A percentile compares a stretch with the other conserved stretches of the same genome.
These are phyloP conservation scores for Aureobasidium sp. DNA, from an alignment of 2,329 filamentous ascomycete genomes.

Conservation along the genomic window DNA sequence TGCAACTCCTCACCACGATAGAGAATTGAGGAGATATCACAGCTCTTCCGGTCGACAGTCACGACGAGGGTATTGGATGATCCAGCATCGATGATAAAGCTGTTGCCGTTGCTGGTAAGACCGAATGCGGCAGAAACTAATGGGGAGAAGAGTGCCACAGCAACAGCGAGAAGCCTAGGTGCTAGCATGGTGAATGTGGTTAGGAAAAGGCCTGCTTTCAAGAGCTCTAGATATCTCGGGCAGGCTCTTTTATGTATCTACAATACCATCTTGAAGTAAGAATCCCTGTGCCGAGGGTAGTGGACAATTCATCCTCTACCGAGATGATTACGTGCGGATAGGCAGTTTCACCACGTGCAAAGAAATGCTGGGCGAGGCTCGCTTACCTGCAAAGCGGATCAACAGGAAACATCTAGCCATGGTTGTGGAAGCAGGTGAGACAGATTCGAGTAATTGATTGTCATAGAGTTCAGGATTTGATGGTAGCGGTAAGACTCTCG, in stretches of 20 bases:
- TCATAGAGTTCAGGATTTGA: neutral
- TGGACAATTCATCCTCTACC: too few species aligned
- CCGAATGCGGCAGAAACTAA: slow-evolving; percentile 26
- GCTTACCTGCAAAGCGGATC: neutral
- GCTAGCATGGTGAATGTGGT: neutral
- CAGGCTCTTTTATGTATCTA: neutral
- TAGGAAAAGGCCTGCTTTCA: neutral
- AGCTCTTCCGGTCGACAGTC: slow-evolving; percentile 38
- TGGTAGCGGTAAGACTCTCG: neutral
- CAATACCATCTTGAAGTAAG: neutral
- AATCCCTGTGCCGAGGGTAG: neutral
- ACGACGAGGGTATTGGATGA: slow-evolving; percentile 26
- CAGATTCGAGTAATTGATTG: neutral
- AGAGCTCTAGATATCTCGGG: neutral
- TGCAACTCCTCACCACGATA: slow-evolving; percentile 53
- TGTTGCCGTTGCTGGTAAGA: slow-evolving; percentile 23
- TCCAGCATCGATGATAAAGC: slow-evolving; percentile 28
- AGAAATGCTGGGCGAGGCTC: neutral
- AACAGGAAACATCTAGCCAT: neutral
- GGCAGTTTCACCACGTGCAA: neutral
- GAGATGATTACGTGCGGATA: neutral
- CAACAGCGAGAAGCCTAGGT: neutral
- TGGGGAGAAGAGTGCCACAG: neutral
- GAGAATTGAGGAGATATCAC: slow-evolving; percentile 56
- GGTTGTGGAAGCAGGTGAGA: neutral